Evolutionary conservation across 805 yeast genomes (phyloP).

Genomic region (Zygoascus tannicola): DNA sequence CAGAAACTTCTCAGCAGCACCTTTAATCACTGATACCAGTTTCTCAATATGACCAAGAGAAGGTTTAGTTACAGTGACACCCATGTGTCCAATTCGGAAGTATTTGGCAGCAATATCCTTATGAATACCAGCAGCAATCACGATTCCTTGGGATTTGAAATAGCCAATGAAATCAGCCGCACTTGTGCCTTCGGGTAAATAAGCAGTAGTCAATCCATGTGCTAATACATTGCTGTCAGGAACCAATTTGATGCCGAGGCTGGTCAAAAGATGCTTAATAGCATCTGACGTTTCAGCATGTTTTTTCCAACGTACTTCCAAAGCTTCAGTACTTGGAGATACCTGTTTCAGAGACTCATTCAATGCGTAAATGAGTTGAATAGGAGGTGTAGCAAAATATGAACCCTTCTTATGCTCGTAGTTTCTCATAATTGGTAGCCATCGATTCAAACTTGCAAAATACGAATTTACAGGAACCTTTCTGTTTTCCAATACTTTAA

Average conservation of each 20-base stretch:
- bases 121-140: slow-evolving; percentile 86
- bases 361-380: slow-evolving; percentile 75
- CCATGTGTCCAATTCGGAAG: slow-evolving; percentile 96
- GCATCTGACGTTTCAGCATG: slow-evolving; percentile 54
- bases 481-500: slow-evolving; percentile 50
- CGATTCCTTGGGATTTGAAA: slow-evolving; percentile 55
- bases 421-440: slow-evolving; percentile 83
- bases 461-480: slow-evolving; percentile 37
- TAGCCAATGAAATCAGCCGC: slow-evolving; percentile 55
- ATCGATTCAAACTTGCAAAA: slow-evolving; percentile 66
- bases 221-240: slow-evolving; percentile 62
- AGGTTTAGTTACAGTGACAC: slow-evolving; percentile 57
- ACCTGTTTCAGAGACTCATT: slow-evolving; percentile 68
- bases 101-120: slow-evolving; percentile 69
- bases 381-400: slow-evolving; percentile 96
- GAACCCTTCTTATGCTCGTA: slow-evolving; percentile 73
- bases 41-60: slow-evolving; percentile 45
- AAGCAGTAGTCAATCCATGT: slow-evolving; percentile 77
- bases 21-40: neutral
- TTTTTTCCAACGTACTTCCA: slow-evolving; percentile 52
- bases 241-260: slow-evolving; percentile 60
- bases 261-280: slow-evolving; percentile 51
- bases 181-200: slow-evolving; percentile 65
- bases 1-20: neutral
- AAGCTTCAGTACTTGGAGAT: slow-evolving; percentile 32